Evolutionary conservation across 441 rosid genomes (phyloP).

Genomic region (Croton setiger): DNA sequence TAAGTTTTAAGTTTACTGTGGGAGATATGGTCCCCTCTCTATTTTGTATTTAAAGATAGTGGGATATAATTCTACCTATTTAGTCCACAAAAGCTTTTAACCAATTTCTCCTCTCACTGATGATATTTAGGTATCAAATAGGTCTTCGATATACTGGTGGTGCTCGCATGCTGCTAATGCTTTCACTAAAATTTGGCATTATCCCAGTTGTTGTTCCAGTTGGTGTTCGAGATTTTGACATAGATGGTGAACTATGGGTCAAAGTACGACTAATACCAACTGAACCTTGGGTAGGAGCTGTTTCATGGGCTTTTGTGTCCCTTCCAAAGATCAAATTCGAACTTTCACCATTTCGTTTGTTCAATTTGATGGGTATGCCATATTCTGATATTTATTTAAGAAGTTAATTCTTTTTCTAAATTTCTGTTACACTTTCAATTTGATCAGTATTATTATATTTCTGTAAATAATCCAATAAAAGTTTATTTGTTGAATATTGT

Average conservation of each 20-base stretch:
- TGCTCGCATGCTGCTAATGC: slow-evolving; percentile 84
- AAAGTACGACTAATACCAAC: slow-evolving; percentile 82
- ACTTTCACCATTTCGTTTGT: slow-evolving; percentile 83
- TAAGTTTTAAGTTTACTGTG: neutral
- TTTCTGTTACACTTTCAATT: neutral
- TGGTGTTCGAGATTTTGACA: slow-evolving; percentile 88
- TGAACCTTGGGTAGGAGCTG: slow-evolving; percentile 95
- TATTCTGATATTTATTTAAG: slow-evolving; percentile 3
- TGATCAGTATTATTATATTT: neutral
- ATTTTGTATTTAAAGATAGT: neutral
- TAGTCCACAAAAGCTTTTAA: neutral
- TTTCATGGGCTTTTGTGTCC: slow-evolving; percentile 90
- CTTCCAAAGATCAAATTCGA: slow-evolving; percentile 95
- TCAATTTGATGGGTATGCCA: slow-evolving; percentile 88
- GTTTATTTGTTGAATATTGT: neutral
- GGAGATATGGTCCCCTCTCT: neutral
- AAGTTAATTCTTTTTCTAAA: slow-evolving; percentile 7
- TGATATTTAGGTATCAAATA: slow-evolving; percentile 73
- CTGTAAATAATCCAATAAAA: neutral
- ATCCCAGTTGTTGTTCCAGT: slow-evolving; percentile 83
- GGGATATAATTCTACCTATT: neutral
- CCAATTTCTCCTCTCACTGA: slow-evolving; percentile 17
- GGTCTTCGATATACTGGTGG: slow-evolving; percentile 96
- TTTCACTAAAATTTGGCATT: slow-evolving; percentile 75
- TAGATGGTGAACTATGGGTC: slow-evolving; percentile 99